phyloP scores from a whole-genome alignment of 2,329 filamentous ascomycete species.

The Pseudogymnoascus sp. region DNA sequence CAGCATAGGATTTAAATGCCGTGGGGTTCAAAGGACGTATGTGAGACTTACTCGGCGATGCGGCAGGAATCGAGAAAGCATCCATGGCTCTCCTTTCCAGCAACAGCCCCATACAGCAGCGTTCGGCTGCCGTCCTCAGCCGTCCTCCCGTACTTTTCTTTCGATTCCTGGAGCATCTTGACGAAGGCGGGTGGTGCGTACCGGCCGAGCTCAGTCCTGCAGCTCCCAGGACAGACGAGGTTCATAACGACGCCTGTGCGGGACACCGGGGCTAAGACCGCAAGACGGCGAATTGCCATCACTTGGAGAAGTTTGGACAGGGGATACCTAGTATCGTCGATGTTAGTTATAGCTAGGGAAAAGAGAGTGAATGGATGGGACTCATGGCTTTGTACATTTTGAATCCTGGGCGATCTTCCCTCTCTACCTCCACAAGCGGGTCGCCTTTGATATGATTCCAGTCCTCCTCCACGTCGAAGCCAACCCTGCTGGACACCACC shows the following conservation, averaged over 20 bases:
- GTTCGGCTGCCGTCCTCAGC: constrained; percentile 28
- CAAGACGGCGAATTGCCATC: constrained; percentile 22
- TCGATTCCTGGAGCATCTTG: constrained; percentile 12
- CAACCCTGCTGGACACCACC: constrained; percentile 17
- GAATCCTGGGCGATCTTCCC: constrained; percentile 16
- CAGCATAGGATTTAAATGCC: not conserved
- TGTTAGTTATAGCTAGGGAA: constrained; percentile 5
- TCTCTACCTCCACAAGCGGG: constrained; percentile 19
- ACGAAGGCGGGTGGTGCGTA: constrained; percentile 17
- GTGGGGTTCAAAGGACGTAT: not conserved
- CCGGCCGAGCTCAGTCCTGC: constrained; percentile 23
- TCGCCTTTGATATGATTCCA: constrained; percentile 22
- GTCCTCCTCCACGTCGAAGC: constrained; percentile 16
- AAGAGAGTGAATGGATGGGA: not conserved
- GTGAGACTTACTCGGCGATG: constrained; percentile 15
- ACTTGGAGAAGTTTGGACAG: constrained; percentile 27
- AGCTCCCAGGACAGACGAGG: constrained; percentile 27
- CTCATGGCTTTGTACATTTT: constrained; percentile 11
- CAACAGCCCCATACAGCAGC: constrained; percentile 26
- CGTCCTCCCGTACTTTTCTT: constrained; percentile 21
- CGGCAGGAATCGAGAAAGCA: constrained; percentile 18
- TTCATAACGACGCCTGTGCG: constrained; percentile 25
- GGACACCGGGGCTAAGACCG: constrained; percentile 20
- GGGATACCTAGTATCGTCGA: constrained; percentile 21
- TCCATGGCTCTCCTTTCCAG: constrained; percentile 26